A percentile compares a stretch with the other conserved stretches of the same genome.
These are phyloP conservation scores for Citrullus mucosospermus DNA, from an alignment of 306 rosid species.

Conservation along the genomic window DNA sequence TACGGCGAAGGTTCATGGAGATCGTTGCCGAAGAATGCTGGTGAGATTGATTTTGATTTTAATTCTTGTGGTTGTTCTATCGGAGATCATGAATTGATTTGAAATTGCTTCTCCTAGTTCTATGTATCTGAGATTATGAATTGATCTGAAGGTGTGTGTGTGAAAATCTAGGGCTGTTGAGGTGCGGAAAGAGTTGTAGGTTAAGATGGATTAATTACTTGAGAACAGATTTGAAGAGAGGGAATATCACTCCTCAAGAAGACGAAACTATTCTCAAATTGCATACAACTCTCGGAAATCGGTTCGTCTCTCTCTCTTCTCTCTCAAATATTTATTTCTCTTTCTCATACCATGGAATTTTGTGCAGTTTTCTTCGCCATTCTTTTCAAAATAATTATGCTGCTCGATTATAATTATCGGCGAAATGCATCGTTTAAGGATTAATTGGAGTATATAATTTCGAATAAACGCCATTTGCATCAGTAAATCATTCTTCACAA, in stretches of 20 bases:
- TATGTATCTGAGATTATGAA: not conserved
- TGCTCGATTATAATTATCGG: not conserved
- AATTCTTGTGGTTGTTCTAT: not conserved
- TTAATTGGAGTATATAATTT: not conserved
- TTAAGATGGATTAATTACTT: constrained; percentile 84
- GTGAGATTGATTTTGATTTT: constrained; percentile 20
- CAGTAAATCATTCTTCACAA: not conserved
- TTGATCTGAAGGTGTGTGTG: not conserved
- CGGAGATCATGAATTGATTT: not conserved
- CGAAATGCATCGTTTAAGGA: not conserved
- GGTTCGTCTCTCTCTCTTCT: constrained; percentile 20
- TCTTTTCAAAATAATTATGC: not conserved
- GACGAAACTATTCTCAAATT: constrained; percentile 75
- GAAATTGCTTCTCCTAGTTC: not conserved
- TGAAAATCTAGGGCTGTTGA: not conserved
- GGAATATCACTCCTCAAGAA: constrained; percentile 67
- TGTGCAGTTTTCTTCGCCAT: not conserved
- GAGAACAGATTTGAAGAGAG: constrained; percentile 80
- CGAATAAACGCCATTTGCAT: not conserved
- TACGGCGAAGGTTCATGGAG: constrained; percentile 87
- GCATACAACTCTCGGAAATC: constrained; percentile 60
- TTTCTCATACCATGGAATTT: not conserved
- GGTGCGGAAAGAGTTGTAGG: constrained; percentile 41
- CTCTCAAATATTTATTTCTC: no score
- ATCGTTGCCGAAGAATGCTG: constrained; percentile 73